Percentiles rank a stretch among this genome's conserved stretches.
These are phyloP conservation scores for Chaetomium sp. DNA, from an alignment of 2,329 filamentous ascomycete genomes.

Conservation along the genomic window DNA sequence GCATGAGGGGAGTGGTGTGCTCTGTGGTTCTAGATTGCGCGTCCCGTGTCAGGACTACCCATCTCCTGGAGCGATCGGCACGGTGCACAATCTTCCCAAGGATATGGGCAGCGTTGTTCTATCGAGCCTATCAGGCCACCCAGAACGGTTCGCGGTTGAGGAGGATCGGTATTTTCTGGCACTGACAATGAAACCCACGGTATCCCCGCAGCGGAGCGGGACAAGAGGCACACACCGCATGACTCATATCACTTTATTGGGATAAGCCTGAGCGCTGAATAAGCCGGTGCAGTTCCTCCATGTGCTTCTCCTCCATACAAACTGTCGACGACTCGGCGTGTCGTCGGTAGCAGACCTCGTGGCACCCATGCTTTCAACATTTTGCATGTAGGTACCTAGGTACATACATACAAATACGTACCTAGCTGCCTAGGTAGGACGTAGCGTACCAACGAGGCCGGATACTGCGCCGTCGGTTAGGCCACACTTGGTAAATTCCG, in stretches of 20 bases:
- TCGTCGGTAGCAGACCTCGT: neutral
- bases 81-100: neutral
- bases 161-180: neutral
- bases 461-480: neutral
- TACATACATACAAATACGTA: no score
- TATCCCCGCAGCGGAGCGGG: neutral
- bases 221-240: slow-evolving; percentile 3
- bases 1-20: neutral
- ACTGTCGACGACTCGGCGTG: neutral
- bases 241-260: slow-evolving; percentile 8
- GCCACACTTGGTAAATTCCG: no score
- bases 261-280: slow-evolving; percentile 13
- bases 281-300: neutral
- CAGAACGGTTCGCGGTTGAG: neutral
- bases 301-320: neutral
- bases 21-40: neutral
- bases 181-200: neutral
- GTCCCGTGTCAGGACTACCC: neutral
- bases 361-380: neutral
- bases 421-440: no score
- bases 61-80: neutral
- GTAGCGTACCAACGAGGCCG: no score
- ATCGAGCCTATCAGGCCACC: neutral
- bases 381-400: neutral
- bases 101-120: neutral